Percentiles rank a stretch among this genome's conserved stretches.
phyloP scores from a whole-genome alignment of 2,329 filamentous ascomycete species.

The Furcasterigmium sp. region DNA sequence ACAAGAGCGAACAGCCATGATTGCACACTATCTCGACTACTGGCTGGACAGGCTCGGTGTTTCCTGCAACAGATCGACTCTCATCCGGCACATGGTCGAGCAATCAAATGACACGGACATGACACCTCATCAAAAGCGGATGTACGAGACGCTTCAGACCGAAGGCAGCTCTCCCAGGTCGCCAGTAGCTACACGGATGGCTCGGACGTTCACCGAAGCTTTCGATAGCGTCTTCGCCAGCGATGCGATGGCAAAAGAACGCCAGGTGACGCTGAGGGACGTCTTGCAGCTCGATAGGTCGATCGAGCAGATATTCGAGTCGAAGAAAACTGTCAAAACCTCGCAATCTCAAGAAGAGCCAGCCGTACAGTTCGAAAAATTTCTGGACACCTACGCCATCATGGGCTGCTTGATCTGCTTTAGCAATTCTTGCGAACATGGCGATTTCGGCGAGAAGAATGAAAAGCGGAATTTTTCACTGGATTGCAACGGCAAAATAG shows the following conservation, averaged over 20 bases:
- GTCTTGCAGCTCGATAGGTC: slow-evolving; percentile 49
- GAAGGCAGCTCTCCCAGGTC: slow-evolving; percentile 34
- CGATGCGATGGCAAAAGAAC: slow-evolving; percentile 22
- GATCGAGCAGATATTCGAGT: slow-evolving; percentile 48
- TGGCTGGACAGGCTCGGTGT: slow-evolving; percentile 48
- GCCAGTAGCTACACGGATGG: slow-evolving; percentile 28
- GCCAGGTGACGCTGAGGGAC: slow-evolving; percentile 42
- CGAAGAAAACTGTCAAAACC: slow-evolving; percentile 48
- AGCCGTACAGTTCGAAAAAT: slow-evolving; percentile 19
- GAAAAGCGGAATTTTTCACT: slow-evolving; percentile 50
- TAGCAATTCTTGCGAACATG: slow-evolving; percentile 57
- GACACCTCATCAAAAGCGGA: slow-evolving; percentile 50
- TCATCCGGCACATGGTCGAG: slow-evolving; percentile 49
- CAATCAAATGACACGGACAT: slow-evolving; percentile 38
- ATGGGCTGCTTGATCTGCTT: slow-evolving; percentile 55
- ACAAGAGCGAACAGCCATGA: slow-evolving; percentile 44
- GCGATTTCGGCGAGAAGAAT: slow-evolving; percentile 48
- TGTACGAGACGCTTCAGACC: slow-evolving; percentile 42
- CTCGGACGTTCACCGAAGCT: slow-evolving; percentile 48
- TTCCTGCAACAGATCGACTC: slow-evolving; percentile 45
- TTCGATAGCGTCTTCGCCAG: slow-evolving; percentile 51
- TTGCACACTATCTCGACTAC: slow-evolving; percentile 47
- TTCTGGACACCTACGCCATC: slow-evolving; percentile 48
- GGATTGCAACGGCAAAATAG: slow-evolving; percentile 20
- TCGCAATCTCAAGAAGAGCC: slow-evolving; percentile 20